Evolutionary conservation across 148 eudicot genomes (phyloP), one percentile per base, ranked within the genome.

Genomic region (Amaranthus cruentus): DNA sequence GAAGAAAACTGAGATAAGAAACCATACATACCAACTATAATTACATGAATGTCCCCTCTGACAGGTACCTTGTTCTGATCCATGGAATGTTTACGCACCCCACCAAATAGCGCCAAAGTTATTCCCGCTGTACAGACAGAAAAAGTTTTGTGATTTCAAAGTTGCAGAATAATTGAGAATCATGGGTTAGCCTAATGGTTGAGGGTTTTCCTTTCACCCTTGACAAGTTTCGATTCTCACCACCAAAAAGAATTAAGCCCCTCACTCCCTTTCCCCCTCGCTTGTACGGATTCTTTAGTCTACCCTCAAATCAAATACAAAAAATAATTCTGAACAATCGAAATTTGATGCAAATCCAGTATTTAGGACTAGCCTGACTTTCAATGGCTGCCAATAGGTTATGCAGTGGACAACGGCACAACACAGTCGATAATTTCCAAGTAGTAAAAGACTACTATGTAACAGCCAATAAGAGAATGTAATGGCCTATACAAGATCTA

Each of bases 61-160:
- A 95, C 97, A 42, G 98, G 98, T 62, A 95, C 98, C 84, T 95
- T 95, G 83, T 91, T 95, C 80, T 91, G 97, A 84, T 95, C 91
- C 88, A 80, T 82, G 48, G 94, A 88, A 83, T 95, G 90, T 87
- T 91, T 95, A 56, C 90, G 83, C 42, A 91, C 97, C 66, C 98
- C 98, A 70, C 97, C 91, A 87, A 95, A 95, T 28, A 95, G 79
- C 62, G 92, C 82, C 70, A 95, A 79, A 68, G 96, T 88, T 73
- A 95, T 90, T 81, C 98, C 98, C 70, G 98, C 98, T 95, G 87
- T 75, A 54, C 52, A 81, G 28, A 48, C 9, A 66, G 18, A 49
- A 28, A 49, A 47, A 38, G 47, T 21, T 69, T 70, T 53, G 78
- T 70, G 43, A 72, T 50, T 70, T 47, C 49, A 70, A 73, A 64